These are phyloP conservation scores for Naganishia antarctica DNA, from an alignment of 768 basidiomycete genomes.

Conservation along the genomic window DNA sequence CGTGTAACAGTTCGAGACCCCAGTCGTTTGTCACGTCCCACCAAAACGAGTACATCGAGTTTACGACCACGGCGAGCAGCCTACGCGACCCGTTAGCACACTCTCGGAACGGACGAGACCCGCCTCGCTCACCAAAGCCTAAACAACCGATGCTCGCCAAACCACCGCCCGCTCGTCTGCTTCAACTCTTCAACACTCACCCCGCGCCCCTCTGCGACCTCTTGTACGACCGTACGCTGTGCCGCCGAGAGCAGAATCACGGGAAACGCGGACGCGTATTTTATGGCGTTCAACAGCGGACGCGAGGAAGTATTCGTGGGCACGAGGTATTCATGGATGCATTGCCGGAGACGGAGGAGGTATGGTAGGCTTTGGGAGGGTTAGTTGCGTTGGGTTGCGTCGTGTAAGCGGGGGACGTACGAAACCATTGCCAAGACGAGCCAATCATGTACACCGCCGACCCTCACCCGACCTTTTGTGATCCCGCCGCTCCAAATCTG, in stretches of 20 bases:
- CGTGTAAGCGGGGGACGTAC: constrained; percentile 54
- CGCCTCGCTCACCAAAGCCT: constrained; percentile 66
- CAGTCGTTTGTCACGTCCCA: constrained; percentile 99
- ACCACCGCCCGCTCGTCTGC: constrained; percentile 55
- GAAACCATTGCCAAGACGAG: constrained; percentile 80
- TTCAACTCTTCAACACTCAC: constrained; percentile 40
- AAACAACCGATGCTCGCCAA: constrained; percentile 72
- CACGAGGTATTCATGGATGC: constrained; percentile 71
- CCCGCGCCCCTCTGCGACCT: constrained; percentile 57
- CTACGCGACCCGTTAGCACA: constrained; percentile 55
- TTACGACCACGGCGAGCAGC: constrained; percentile 76
- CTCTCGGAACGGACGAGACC: neutral
- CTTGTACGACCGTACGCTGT: constrained; percentile 67
- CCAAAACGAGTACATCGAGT: constrained; percentile 95
- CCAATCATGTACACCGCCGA: constrained; percentile 66
- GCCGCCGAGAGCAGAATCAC: constrained; percentile 91
- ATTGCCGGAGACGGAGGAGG: constrained; percentile 86
- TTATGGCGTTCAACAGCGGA: constrained; percentile 82
- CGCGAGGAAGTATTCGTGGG: constrained; percentile 63
- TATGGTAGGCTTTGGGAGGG: constrained; percentile 68
- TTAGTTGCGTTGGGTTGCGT: too few relatives aligned
- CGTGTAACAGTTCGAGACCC: constrained; percentile 73
- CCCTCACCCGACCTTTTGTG: constrained; percentile 61
- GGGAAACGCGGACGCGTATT: constrained; percentile 95
- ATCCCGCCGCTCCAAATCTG: constrained; percentile 84